phyloP scores from a whole-genome alignment of 208 protist species.

The Porcisia deanei region DNA sequence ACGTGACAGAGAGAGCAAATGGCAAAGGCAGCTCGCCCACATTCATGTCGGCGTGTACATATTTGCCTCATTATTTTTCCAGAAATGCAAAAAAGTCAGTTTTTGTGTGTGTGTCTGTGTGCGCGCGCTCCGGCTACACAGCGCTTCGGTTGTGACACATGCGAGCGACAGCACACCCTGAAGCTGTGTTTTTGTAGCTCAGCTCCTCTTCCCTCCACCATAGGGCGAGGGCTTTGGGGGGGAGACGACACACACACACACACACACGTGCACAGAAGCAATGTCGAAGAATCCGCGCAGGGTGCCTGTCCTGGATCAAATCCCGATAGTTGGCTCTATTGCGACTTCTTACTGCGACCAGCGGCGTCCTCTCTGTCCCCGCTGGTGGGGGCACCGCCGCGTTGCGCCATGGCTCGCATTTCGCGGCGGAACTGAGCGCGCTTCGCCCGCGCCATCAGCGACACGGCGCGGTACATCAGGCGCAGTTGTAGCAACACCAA shows the following conservation, averaged over 20 bases:
- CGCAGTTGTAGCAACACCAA: slow-evolving; percentile 43
- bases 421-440: slow-evolving; percentile 15
- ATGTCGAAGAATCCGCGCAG: not conserved
- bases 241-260: not conserved
- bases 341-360: slow-evolving; percentile 12
- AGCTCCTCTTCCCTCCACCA: not conserved
- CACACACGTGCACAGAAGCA: not conserved
- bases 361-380: not conserved
- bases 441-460: slow-evolving; percentile 36
- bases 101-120: too few species aligned
- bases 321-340: slow-evolving; percentile 3
- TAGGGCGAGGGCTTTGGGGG: too few species aligned
- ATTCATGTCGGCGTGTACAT: not conserved
- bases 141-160: not conserved
- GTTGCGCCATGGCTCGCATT: slow-evolving; percentile 15
- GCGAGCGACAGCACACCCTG: not conserved
- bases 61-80: not conserved
- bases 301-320: not conserved
- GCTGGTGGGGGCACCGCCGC: not conserved
- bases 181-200: not conserved
- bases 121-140: too few species aligned
- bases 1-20: not conserved
- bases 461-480: slow-evolving; percentile 29
- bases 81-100: not conserved
- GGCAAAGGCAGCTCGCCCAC: not conserved